Evolutionary conservation across 768 basidiomycete species (phyloP).

Genomic region (Collybia sordida): DNA sequence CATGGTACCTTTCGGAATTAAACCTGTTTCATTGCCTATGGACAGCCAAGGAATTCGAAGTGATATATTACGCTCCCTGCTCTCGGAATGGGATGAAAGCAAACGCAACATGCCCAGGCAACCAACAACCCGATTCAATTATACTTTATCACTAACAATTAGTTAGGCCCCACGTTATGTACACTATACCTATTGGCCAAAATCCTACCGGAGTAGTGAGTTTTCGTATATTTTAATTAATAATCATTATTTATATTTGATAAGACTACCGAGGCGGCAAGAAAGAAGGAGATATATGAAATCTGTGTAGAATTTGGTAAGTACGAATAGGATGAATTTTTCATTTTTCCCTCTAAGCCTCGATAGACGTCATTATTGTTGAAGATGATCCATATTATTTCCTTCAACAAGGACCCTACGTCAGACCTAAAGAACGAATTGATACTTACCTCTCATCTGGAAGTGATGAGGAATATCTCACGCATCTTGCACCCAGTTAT

Average conservation of each 20-base stretch:
- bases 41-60: constrained; percentile 72
- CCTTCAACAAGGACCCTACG: constrained; percentile 61
- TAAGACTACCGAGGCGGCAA: constrained; percentile 56
- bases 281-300: constrained; percentile 82
- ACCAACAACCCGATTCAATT: constrained; percentile 4
- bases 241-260: not conserved
- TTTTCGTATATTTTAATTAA: constrained; percentile 6
- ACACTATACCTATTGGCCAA: constrained; percentile 80
- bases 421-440: constrained; percentile 37
- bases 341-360: not conserved
- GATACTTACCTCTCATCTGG: constrained; percentile 1
- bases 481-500: constrained; percentile 60
- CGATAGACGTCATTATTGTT: constrained; percentile 68
- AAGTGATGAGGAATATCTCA: constrained; percentile 46
- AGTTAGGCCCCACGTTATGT: constrained; percentile 67
- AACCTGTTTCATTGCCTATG: constrained; percentile 58
- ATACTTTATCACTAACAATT: not conserved
- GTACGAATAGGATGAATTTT: not conserved
- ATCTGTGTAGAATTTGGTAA: constrained; percentile 78
- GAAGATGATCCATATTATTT: constrained; percentile 87
- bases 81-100: constrained; percentile 66
- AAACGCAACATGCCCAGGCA: constrained; percentile 57
- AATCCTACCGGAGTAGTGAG: constrained; percentile 77
- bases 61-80: constrained; percentile 53
- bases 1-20: constrained; percentile 39